Base-by-base conservation (phyloP, 495 filamentous ascomycete species). In the Trichoderma parareesei region DNA sequence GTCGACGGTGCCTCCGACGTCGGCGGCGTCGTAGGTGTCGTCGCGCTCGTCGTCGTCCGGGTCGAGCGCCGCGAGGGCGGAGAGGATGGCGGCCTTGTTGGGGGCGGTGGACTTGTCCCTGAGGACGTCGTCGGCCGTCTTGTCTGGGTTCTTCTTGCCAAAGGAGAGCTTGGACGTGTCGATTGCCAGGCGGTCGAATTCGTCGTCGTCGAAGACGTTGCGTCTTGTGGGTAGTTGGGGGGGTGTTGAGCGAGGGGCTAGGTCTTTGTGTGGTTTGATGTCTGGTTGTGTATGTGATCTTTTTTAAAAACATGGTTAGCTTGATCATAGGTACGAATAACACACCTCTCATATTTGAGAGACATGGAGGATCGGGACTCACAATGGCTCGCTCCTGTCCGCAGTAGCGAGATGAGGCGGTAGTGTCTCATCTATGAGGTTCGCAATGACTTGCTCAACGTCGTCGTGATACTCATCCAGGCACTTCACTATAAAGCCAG, bases 31-130 rank as follows among this genome's bases (percentile, higher is more conserved):
- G 75, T 98, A 98, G 2, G 94, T 98, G 71, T 98, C 94, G 76
- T 98, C 94, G 42, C 92, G 87, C 77, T 98, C 94, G 76, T 98
- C 94, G 71, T 97, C 93, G 68, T 97, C 94, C 0, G 87, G 87
- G 77, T 98, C 93, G 70, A 98, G 97, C 5, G 90, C 84, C 11
- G 91, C 90, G 11, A 98, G 86, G 0, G 94, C 94, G 27, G 94
- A 88, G 13, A 97, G 82, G 71, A 98, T 97, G 41, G 92, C 88
- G 5, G 91, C 88, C 77, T 97, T 97, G 70, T 87, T 84, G 44
- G 84, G 77, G 38, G 86, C 81, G 40, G 82, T 81, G 44, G 87
- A 72, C 37, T 71, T 71, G 63, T 81, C 75, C 64, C 75, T 67
- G 5, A 83, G 72, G 18, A 82, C 68, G 48, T 76, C 73, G 71